Conservation (phyloP, 768 basidiomycete genomes). For the Tulasnella sp. region DNA sequence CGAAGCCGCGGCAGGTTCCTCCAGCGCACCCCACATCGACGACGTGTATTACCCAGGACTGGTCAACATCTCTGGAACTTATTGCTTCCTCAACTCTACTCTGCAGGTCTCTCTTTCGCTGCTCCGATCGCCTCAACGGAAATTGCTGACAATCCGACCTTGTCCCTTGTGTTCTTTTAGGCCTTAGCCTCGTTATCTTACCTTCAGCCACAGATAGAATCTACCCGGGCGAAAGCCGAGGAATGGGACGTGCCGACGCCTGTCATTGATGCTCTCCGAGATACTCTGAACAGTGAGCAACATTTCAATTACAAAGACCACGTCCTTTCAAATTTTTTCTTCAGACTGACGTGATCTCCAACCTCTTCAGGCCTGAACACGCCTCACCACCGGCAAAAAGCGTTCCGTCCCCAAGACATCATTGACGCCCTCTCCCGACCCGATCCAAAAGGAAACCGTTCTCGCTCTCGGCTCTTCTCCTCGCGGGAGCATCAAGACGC, state of each 20-base stretch:
- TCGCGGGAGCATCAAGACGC: conserved; percentile 97
- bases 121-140: neutral
- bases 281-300: conserved; percentile 51
- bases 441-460: conserved; percentile 34
- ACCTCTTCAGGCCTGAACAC: conserved; percentile 50
- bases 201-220: conserved; percentile 67
- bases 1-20: neutral
- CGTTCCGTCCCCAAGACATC: conserved; percentile 62
- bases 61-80: conserved; percentile 90
- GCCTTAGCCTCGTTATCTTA: conserved; percentile 81
- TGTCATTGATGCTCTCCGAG: conserved; percentile 68
- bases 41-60: conserved; percentile 64
- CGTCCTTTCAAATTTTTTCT: conserved; percentile 1
- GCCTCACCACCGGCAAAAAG: conserved; percentile 42
- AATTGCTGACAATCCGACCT: neutral
- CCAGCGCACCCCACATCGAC: conserved; percentile 1
- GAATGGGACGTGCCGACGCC: conserved; percentile 73
- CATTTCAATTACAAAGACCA: neutral
- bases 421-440: conserved; percentile 55
- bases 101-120: conserved; percentile 49
- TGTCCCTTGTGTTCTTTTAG: conserved; percentile 34
- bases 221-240: conserved; percentile 65
- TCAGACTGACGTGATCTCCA: neutral
- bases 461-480: conserved; percentile 53
- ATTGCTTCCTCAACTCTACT: conserved; percentile 97